Base-by-base conservation (phyloP, 768 basidiomycete genomes). In the Lactarius trivialis region DNA sequence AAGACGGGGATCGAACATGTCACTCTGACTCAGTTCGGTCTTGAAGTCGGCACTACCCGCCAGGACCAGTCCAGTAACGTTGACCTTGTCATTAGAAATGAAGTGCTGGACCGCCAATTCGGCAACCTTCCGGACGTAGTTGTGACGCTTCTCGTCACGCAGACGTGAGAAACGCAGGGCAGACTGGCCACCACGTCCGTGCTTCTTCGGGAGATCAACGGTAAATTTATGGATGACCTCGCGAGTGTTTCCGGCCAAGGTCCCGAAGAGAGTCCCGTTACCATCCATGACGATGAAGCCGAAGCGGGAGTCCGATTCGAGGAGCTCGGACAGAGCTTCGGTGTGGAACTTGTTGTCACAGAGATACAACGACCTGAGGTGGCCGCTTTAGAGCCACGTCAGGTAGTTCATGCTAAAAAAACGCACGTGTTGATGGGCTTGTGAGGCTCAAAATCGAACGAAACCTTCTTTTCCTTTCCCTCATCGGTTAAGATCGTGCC, bases 291-390 rank as follows among this genome's bases (percentile, higher is more conserved):
- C 93, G 74, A 99, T 97, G 81, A 99, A 99, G 32, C 94, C 97
- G 74, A 98, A 99, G 71, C 92, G 91, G 67, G 91, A 90, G 74
- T 99, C 97, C 21, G 91, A 94, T 76, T 98, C 96, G 65, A 99
- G 83, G 53, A 99, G 85, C 72, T 98, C 97, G 32, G 92, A 91
- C 26, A 99, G 82, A 0, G 94, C 95, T 71, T 98, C 97, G 1
- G 97, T 98, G 79, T 98, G 96, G 78, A 99, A 99, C 74, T 97
- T 98, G 81, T 97, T 98, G 81, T 98, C 97, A 73, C 97, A 99
- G 51, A 98, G 88, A 76, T 99, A 99, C 55, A 99, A 85, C 14
- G 97, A 98, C 19, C 92, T 95, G 72, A 28, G 39, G n/a, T 8
- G 12, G 60, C 32, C 39, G 21, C 49, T 61, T 60, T 56, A 49